Evolutionary conservation across 2,329 filamentous ascomycete species (phyloP).

Genomic region (Phaeosphaeria sp.): DNA sequence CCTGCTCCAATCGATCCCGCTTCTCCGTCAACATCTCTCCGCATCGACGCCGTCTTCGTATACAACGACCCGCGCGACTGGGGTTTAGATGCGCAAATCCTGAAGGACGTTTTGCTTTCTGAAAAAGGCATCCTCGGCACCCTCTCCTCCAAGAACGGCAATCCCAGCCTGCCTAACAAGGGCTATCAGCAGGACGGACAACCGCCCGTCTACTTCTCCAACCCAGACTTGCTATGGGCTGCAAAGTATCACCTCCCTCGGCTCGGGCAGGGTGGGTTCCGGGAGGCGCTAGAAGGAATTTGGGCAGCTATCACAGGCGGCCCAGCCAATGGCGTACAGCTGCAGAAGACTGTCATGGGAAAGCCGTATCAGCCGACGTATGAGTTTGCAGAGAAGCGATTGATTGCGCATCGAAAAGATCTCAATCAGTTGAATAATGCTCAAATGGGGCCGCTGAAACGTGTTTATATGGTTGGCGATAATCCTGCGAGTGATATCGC

Average conservation of each 20-base stretch:
- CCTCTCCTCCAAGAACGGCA: slow-evolving; percentile 73
- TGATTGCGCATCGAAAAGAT: slow-evolving; percentile 65
- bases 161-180: slow-evolving; percentile 67
- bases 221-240: slow-evolving; percentile 89
- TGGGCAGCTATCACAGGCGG: slow-evolving; percentile 76
- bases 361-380: slow-evolving; percentile 84
- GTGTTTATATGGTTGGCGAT: slow-evolving; percentile 90
- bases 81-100: slow-evolving; percentile 86
- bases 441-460: slow-evolving; percentile 60
- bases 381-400: slow-evolving; percentile 78
- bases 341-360: slow-evolving; percentile 74
- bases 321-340: slow-evolving; percentile 56
- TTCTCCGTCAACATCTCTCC: slow-evolving; percentile 62
- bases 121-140: slow-evolving; percentile 81
- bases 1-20: slow-evolving; percentile 58
- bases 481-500: slow-evolving; percentile 83
- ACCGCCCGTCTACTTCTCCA: slow-evolving; percentile 84
- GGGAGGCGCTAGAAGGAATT: slow-evolving; percentile 78
- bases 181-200: slow-evolving; percentile 87
- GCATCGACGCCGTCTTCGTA: slow-evolving; percentile 88
- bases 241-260: slow-evolving; percentile 83
- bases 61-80: slow-evolving; percentile 98
- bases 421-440: slow-evolving; percentile 48
- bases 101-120: slow-evolving; percentile 83
- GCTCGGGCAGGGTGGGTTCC: slow-evolving; percentile 90